Evolutionary conservation across 2,329 filamentous ascomycete species (phyloP).

Genomic region (Boeremia lycopersici): DNA sequence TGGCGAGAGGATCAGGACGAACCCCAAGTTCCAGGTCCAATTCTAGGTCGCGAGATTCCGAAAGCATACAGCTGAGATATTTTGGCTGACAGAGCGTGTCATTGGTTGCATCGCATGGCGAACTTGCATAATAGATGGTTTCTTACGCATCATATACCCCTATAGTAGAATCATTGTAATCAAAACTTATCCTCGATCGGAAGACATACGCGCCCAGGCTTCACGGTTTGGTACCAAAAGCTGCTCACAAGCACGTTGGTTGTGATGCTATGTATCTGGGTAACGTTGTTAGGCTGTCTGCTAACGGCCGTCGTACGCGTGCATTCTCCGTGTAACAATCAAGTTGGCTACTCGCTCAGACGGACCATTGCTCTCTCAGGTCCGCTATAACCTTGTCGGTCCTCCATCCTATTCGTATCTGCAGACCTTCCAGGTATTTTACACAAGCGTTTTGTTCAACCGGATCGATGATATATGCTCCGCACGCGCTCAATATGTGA

Average conservation of each 20-base stretch:
- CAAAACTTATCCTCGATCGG: not conserved
- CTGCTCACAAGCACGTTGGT: not conserved
- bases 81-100: not conserved
- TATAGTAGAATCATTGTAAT: slow-evolving; percentile 5
- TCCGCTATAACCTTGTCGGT: slow-evolving; percentile 35
- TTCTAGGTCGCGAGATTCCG: slow-evolving; percentile 16
- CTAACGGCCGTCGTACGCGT: not conserved
- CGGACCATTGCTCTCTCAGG: slow-evolving; percentile 33
- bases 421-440: slow-evolving; percentile 31
- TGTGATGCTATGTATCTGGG: not conserved
- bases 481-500: slow-evolving; percentile 39
- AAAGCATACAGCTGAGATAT: not conserved
- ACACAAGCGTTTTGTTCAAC: slow-evolving; percentile 37
- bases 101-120: not conserved
- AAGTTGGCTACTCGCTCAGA: not conserved
- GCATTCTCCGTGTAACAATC: not conserved
- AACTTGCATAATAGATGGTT: not conserved
- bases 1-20: slow-evolving; percentile 55
- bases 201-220: too few species aligned
- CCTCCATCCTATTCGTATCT: slow-evolving; percentile 34
- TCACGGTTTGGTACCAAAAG: not conserved
- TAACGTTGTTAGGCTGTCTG: not conserved
- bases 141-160: slow-evolving; percentile 4
- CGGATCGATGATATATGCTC: slow-evolving; percentile 34
- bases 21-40: slow-evolving; percentile 47